Conservation (phyloP, 345 rosid species). For the Erysimum cheiranthoides region DNA sequence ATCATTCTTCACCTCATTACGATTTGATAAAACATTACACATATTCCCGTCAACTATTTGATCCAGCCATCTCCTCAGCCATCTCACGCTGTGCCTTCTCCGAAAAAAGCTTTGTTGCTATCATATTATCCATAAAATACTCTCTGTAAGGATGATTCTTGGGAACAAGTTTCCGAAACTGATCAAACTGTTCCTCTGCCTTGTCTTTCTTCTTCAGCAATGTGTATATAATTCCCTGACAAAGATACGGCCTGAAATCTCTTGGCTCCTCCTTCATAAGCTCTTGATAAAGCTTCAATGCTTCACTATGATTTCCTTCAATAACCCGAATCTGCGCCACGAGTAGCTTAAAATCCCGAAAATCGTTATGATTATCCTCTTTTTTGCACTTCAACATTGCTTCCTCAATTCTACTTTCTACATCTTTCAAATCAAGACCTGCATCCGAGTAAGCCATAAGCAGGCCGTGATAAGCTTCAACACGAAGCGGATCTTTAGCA, state of each 20-base stretch:
- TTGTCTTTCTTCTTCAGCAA: conserved; percentile 77
- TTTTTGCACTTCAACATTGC: conserved; percentile 80
- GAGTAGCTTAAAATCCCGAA: conserved; percentile 80
- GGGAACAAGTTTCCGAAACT: conserved; percentile 82
- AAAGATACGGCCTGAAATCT: conserved; percentile 91
- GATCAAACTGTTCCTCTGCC: conserved; percentile 83
- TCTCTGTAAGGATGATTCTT: conserved; percentile 84
- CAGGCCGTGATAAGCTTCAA: conserved; percentile 92
- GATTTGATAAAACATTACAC: conserved; percentile 1
- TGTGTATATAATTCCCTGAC: conserved; percentile 84
- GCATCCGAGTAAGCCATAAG: conserved; percentile 71
- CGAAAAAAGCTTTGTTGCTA: conserved; percentile 67
- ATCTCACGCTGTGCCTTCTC: conserved; percentile 63
- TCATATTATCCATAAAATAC: conserved; percentile 76
- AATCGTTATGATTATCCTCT: conserved; percentile 61
- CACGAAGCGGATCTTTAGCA: conserved; percentile 70
- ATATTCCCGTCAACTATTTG: conserved; percentile 35
- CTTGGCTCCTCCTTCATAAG: conserved; percentile 82
- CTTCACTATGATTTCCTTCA: conserved; percentile 69
- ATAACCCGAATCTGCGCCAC: conserved; percentile 80
- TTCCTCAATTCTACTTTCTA: conserved; percentile 61
- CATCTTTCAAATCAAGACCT: conserved; percentile 55
- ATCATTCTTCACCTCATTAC: conserved; percentile 26
- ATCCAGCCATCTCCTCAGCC: conserved; percentile 51
- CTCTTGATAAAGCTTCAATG: conserved; percentile 81